phyloP scores from a whole-genome alignment of 2,329 filamentous ascomycete genomes.

The Massarina eburnea region DNA sequence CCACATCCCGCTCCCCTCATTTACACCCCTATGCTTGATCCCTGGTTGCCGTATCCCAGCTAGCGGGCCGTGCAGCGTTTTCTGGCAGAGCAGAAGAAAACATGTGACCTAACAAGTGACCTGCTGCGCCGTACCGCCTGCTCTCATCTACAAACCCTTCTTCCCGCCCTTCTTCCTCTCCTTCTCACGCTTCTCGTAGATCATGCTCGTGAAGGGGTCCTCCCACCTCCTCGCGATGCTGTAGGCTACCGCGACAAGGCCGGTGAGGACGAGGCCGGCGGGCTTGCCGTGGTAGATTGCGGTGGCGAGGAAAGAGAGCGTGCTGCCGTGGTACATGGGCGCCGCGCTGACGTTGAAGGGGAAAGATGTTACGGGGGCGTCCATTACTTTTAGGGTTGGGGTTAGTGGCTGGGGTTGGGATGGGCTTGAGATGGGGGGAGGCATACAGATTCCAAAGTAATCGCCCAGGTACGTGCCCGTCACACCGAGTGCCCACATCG shows the following conservation, averaged over 20 bases:
- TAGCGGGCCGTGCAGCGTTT: too few relatives aligned
- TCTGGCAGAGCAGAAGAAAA: too few relatives aligned
- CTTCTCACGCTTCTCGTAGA: constrained; percentile 82
- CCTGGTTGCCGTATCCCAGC: too few relatives aligned
- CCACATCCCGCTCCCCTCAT: neutral
- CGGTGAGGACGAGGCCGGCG: constrained; percentile 77
- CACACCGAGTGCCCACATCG: constrained; percentile 88
- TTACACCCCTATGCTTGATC: too few relatives aligned
- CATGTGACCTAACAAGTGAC: too few relatives aligned
- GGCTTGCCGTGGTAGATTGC: constrained; percentile 85
- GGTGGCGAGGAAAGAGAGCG: constrained; percentile 86
- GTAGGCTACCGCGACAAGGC: constrained; percentile 76
- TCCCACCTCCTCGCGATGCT: constrained; percentile 80
- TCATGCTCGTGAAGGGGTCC: constrained; percentile 90
- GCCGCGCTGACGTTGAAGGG: constrained; percentile 90
- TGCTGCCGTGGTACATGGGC: constrained; percentile 96
- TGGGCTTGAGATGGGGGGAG: neutral
- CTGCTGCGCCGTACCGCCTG: too few relatives aligned
- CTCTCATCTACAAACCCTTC: constrained; percentile 28
- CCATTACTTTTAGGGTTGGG: constrained; percentile 63
- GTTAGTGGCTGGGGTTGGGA: too few relatives aligned
- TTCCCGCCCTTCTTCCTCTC: constrained; percentile 46
- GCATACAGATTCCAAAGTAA: constrained; percentile 81
- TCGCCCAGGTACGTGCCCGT: constrained; percentile 96
- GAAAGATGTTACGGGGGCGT: constrained; percentile 89